These are phyloP conservation scores for Ogataea haglerorum DNA, from an alignment of 805 yeast species.

Conservation along the genomic window DNA sequence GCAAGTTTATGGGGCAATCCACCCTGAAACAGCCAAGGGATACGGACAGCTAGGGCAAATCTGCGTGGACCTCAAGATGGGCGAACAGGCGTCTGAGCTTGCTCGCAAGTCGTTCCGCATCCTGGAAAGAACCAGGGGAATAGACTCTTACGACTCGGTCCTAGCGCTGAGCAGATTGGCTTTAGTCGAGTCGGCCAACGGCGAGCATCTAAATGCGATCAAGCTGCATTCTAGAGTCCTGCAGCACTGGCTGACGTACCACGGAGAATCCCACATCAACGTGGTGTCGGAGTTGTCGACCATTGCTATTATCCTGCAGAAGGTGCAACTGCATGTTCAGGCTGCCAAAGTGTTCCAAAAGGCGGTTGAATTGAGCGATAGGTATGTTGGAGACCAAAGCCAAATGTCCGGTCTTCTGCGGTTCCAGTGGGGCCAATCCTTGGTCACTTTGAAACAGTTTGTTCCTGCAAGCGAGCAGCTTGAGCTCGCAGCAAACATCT, in stretches of 20 bases:
- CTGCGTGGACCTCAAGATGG: slow-evolving; percentile 56
- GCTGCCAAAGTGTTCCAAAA: slow-evolving; percentile 52
- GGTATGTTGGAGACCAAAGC: slow-evolving; percentile 54
- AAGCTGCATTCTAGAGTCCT: slow-evolving; percentile 59
- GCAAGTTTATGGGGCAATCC: slow-evolving; percentile 79
- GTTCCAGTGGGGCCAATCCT: slow-evolving; percentile 66
- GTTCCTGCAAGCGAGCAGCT: slow-evolving; percentile 55
- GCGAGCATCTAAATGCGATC: slow-evolving; percentile 58
- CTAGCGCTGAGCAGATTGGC: slow-evolving; percentile 74
- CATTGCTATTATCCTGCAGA: slow-evolving; percentile 56
- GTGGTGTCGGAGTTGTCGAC: slow-evolving; percentile 59
- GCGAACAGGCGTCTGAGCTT: slow-evolving; percentile 56
- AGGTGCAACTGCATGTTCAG: slow-evolving; percentile 42
- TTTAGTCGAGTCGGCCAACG: slow-evolving; percentile 59
- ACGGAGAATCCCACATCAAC: slow-evolving; percentile 68
- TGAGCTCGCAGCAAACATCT: slow-evolving; percentile 52
- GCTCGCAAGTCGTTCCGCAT: slow-evolving; percentile 69
- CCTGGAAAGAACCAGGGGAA: slow-evolving; percentile 76
- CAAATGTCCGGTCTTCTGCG: slow-evolving; percentile 62
- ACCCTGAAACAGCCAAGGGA: slow-evolving; percentile 72
- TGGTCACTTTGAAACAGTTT: slow-evolving; percentile 49
- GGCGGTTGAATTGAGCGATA: slow-evolving; percentile 49
- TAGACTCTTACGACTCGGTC: slow-evolving; percentile 74
- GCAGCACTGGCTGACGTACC: slow-evolving; percentile 53
- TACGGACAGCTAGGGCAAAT: slow-evolving; percentile 64